These are phyloP conservation scores for Dissophora globulifera DNA, from an alignment of 192 early-diverging fungal genomes.

Conservation along the genomic window DNA sequence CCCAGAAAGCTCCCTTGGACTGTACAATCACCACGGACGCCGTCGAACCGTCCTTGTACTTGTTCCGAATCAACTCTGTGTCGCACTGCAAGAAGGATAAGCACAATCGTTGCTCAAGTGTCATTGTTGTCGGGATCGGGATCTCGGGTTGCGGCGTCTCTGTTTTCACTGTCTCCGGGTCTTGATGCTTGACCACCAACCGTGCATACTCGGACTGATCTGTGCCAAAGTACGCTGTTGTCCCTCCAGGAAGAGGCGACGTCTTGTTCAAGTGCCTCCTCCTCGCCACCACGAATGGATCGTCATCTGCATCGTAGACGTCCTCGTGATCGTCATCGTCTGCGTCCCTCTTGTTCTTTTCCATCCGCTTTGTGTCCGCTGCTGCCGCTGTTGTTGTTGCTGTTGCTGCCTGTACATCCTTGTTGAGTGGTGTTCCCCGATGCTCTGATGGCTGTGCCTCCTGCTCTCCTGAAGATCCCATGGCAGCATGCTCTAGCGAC, in stretches of 20 bases:
- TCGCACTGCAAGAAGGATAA: conserved; percentile 74
- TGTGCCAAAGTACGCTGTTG: conserved; percentile 20
- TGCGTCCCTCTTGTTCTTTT: neutral
- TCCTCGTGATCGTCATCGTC: conserved; percentile 1
- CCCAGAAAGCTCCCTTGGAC: conserved; percentile 76
- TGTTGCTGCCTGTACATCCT: neutral
- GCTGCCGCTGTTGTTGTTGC: neutral
- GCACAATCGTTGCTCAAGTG: conserved; percentile 74
- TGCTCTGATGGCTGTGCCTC: too few relatives aligned
- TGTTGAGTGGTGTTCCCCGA: too few relatives aligned
- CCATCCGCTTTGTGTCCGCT: neutral
- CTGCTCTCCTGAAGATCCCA: neutral
- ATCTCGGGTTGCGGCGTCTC: neutral
- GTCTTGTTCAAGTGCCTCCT: conserved; percentile 21
- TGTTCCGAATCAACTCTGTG: conserved; percentile 51
- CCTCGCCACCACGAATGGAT: conserved; percentile 17
- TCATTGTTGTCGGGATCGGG: conserved; percentile 50
- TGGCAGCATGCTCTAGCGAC: conserved; percentile 17
- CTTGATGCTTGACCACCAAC: conserved; percentile 9
- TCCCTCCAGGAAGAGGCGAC: conserved; percentile 35
- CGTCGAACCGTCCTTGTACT: conserved; percentile 71
- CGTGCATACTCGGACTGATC: conserved; percentile 42
- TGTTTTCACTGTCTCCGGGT: neutral
- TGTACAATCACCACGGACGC: conserved; percentile 73
- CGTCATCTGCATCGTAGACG: conserved; percentile 35